Evolutionary conservation across 768 basidiomycete species (phyloP).

Genomic region (Lactarius sp.): DNA sequence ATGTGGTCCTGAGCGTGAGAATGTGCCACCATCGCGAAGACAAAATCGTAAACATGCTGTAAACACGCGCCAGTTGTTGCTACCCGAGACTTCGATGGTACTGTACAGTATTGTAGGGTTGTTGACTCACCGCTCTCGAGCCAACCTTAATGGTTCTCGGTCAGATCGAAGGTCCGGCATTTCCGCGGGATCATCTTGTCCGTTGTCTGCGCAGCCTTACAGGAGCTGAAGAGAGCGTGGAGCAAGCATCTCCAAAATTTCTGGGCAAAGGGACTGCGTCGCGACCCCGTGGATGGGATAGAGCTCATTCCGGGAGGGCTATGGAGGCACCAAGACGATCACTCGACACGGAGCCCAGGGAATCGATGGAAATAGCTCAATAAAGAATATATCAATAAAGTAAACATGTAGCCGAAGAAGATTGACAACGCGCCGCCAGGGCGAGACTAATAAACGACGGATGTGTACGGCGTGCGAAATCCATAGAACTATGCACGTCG

Average conservation of each 20-base stretch:
- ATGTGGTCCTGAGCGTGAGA: neutral
- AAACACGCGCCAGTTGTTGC: too few relatives aligned
- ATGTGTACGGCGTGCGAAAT: too few relatives aligned
- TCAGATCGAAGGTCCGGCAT: neutral
- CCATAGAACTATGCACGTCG: too few relatives aligned
- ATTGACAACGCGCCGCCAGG: neutral
- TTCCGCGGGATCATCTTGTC: neutral
- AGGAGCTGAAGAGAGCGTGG: too few relatives aligned
- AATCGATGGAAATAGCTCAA: neutral
- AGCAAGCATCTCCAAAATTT: neutral
- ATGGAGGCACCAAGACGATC: neutral
- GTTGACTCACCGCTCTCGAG: too few relatives aligned
- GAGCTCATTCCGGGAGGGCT: neutral
- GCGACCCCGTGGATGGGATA: neutral
- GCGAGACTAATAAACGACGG: neutral
- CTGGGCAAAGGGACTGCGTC: neutral
- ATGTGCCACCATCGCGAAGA: neutral
- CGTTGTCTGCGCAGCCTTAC: neutral
- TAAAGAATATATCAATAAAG: neutral
- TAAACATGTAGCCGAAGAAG: neutral
- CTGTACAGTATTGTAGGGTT: too few relatives aligned
- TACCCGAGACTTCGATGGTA: too few relatives aligned
- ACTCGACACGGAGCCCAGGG: neutral
- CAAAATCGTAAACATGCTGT: neutral
- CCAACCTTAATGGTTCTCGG: too few relatives aligned